Conservation (phyloP, 2,329 filamentous ascomycete genomes). For the Fusarium camptoceras region DNA sequence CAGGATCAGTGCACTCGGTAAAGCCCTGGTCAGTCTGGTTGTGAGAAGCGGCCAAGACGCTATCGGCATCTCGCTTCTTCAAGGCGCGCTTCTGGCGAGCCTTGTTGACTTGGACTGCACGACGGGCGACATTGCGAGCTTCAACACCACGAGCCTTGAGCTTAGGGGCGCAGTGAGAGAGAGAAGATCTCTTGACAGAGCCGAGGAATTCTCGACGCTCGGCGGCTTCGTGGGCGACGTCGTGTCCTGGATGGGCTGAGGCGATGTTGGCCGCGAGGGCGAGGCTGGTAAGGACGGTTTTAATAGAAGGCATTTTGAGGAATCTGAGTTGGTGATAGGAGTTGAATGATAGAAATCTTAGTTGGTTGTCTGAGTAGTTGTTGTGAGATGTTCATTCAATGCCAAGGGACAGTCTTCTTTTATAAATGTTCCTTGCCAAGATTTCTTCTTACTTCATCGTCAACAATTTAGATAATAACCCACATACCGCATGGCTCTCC, state of each 20-base stretch:
- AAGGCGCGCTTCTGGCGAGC: conserved; percentile 55
- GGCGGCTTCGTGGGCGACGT: conserved; percentile 60
- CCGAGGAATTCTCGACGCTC: conserved; percentile 60
- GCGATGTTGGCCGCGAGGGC: conserved; percentile 30
- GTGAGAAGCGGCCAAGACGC: conserved; percentile 50
- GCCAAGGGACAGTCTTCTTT: neutral
- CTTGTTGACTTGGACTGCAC: conserved; percentile 55
- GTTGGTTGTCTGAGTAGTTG: neutral
- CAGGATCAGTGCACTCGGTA: conserved; percentile 47
- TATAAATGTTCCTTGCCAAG: neutral
- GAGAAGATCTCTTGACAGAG: conserved; percentile 54
- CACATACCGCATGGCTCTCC: conserved; percentile 6
- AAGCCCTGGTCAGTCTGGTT: conserved; percentile 54
- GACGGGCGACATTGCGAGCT: conserved; percentile 58
- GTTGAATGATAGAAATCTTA: neutral
- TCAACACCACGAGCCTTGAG: conserved; percentile 61
- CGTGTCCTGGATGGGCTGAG: conserved; percentile 62
- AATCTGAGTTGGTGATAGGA: neutral
- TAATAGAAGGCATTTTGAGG: conserved; percentile 21
- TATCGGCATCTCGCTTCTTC: conserved; percentile 50
- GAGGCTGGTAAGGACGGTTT: conserved; percentile 27
- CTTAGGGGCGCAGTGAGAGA: conserved; percentile 60
- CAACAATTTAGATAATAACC: neutral
- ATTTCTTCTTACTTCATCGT: neutral
- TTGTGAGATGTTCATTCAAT: neutral